A percentile compares a stretch with the other conserved stretches of the same genome.
These are phyloP conservation scores for Penicillium occitanis DNA, from an alignment of 2,329 filamentous ascomycete species.

Conservation along the genomic window DNA sequence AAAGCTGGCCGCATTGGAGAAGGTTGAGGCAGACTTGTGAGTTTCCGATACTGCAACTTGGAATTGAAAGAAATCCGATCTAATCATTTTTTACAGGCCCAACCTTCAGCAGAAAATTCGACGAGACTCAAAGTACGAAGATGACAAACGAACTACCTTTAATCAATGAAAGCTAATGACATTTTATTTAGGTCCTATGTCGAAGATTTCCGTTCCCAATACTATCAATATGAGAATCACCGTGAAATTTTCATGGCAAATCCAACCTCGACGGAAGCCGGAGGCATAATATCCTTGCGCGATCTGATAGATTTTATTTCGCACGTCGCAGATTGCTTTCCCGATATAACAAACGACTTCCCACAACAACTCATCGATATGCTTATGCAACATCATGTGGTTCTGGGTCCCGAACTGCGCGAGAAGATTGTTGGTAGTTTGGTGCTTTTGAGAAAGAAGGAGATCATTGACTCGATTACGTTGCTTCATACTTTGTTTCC, in stretches of 20 bases:
- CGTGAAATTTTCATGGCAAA: slow-evolving; percentile 87
- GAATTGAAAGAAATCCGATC: neutral
- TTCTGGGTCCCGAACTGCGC: slow-evolving; percentile 77
- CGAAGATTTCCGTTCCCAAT: slow-evolving; percentile 84
- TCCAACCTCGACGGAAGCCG: slow-evolving; percentile 73
- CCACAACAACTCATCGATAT: slow-evolving; percentile 78
- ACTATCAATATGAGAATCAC: slow-evolving; percentile 87
- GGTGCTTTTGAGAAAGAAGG: slow-evolving; percentile 83
- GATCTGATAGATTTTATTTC: slow-evolving; percentile 92
- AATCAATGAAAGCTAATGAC: neutral
- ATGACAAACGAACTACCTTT: neutral
- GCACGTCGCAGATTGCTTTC: slow-evolving; percentile 92
- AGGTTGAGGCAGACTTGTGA: slow-evolving; percentile 85
- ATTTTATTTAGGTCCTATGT: slow-evolving; percentile 67
- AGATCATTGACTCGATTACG: slow-evolving; percentile 80
- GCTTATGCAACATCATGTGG: slow-evolving; percentile 75
- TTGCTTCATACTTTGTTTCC: slow-evolving; percentile 92
- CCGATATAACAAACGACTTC: slow-evolving; percentile 73
- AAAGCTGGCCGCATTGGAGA: slow-evolving; percentile 89
- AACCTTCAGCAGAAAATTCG: slow-evolving; percentile 91
- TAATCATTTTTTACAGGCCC: slow-evolving; percentile 52
- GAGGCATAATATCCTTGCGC: slow-evolving; percentile 72
- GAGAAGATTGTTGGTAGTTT: slow-evolving; percentile 94
- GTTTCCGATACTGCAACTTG: slow-evolving; percentile 28
- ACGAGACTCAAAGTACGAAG: slow-evolving; percentile 71